Evolutionary conservation across 345 rosid species (phyloP).

Genomic region (Euphorbia lathyris): DNA sequence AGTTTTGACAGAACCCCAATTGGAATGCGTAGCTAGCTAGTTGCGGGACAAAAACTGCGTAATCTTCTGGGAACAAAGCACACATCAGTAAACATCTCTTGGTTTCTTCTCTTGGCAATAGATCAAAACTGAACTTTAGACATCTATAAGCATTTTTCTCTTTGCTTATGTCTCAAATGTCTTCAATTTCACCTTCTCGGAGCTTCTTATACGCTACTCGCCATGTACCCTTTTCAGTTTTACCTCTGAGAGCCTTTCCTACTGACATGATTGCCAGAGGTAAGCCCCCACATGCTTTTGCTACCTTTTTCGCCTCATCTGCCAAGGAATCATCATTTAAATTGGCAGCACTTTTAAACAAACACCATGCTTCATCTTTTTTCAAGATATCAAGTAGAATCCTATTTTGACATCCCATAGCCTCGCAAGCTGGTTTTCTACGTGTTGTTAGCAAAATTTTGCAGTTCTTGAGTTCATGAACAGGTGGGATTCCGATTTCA

Average conservation of each 20-base stretch:
- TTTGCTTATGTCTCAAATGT: not conserved
- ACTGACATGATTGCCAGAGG: slow-evolving; percentile 13
- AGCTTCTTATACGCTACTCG: not conserved
- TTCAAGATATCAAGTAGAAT: not conserved
- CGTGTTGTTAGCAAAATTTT: slow-evolving; percentile 2
- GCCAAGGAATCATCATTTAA: not conserved
- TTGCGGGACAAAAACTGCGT: not conserved
- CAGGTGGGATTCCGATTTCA: not conserved
- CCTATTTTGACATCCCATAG: not conserved
- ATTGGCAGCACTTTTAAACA: slow-evolving; percentile 1
- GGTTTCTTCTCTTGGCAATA: not conserved
- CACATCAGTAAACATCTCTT: slow-evolving; percentile 12
- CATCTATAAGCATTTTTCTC: slow-evolving; percentile 6
- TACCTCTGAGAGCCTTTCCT: slow-evolving; percentile 14
- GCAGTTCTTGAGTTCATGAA: not conserved
- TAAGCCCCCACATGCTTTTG: slow-evolving; percentile 10
- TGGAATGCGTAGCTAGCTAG: slow-evolving; percentile 6
- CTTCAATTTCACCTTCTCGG: not conserved
- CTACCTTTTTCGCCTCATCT: not conserved
- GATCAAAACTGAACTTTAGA: slow-evolving; percentile 19
- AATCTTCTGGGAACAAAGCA: slow-evolving; percentile 16
- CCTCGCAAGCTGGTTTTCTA: not conserved
- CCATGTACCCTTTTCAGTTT: not conserved
- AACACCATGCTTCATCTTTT: slow-evolving; percentile 2
- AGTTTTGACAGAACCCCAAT: not conserved